phyloP scores from a whole-genome alignment of 2,329 filamentous ascomycete genomes.

The Xylogone sp. region DNA sequence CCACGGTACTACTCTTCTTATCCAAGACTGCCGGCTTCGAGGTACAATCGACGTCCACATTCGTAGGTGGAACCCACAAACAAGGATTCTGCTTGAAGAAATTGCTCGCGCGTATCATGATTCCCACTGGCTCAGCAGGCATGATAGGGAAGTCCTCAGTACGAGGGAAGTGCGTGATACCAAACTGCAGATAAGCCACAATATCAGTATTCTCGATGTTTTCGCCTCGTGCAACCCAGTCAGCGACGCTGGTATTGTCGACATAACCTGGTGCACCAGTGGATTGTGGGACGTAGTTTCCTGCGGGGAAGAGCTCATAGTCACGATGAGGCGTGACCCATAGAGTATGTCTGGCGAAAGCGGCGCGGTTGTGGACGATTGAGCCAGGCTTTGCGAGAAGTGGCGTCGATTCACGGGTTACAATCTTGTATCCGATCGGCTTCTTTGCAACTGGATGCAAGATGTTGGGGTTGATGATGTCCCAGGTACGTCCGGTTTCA shows the following conservation, averaged over 20 bases:
- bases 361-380: constrained; percentile 58
- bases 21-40: not conserved
- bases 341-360: constrained; percentile 50
- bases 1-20: not conserved
- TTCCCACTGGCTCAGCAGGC: constrained; percentile 53
- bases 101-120: constrained; percentile 50
- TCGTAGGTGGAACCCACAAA: constrained; percentile 45
- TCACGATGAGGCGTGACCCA: constrained; percentile 52
- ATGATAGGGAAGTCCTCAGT: constrained; percentile 57
- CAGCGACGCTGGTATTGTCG: constrained; percentile 33
- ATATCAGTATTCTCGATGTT: constrained; percentile 51
- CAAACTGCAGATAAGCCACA: constrained; percentile 54
- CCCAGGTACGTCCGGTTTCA: constrained; percentile 33
- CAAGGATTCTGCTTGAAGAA: constrained; percentile 54
- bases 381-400: constrained; percentile 74
- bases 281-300: constrained; percentile 54
- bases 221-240: constrained; percentile 47
- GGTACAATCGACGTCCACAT: constrained; percentile 1
- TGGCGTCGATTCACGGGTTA: constrained; percentile 73
- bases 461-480: constrained; percentile 73
- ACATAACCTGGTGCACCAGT: constrained; percentile 40
- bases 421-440: constrained; percentile 78
- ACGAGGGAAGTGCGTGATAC: constrained; percentile 51
- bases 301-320: constrained; percentile 52
- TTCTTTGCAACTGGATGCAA: constrained; percentile 81